Evolutionary conservation across 2,329 filamentous ascomycete genomes (phyloP), one percentile per base, ranked within the genome.

Genomic region (Lasiodiplodia sp.): DNA sequence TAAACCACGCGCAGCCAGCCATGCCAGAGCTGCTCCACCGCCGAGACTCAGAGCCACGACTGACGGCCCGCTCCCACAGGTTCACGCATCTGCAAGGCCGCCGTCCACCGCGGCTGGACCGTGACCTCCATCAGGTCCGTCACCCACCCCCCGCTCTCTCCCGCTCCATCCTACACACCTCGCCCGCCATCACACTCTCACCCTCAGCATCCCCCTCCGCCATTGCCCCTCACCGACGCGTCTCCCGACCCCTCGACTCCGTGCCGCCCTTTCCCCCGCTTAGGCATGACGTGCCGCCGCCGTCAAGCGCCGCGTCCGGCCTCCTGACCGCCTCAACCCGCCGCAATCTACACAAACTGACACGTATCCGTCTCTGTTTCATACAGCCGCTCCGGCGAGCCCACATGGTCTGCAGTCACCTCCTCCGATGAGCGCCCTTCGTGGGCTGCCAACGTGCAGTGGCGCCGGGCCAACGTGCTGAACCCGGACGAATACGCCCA

Each of bases 381-480:
- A 25, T 52, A 37, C 73, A 97, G 94, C 80, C 95, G 95, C 74
- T 97, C 94, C 44, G 96, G 96, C 70, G 89, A 94, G 75, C 96
- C 96, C 18, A 87, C 87, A 74, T 99, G 96, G 96, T 87, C 91
- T 67, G 84, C 88, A 18, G 87, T 97, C 69, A 91, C 92, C n/a
- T 86, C 91, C 47, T 93, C 88, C 2, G 77, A 87, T 23, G 85
- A 86, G 8, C 86, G 92, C 0, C 95, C 95, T 0, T 76, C 89
- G 31, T 99, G 96, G 96, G 89, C 94, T 1, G 87, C 88, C 74
- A 88, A 89, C 58, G 93, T 99, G 5, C 87, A 89, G 71, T 98
- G 96, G 96, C 91, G 93, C 73, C 90, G 90, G 72, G 95, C 91
- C 75, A 93, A 98, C 81, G 91, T 98, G 73, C 88, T 99, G 70